Evolutionary conservation across 2,329 filamentous ascomycete genomes (phyloP).

Genomic region (Neofusicoccum sp.): DNA sequence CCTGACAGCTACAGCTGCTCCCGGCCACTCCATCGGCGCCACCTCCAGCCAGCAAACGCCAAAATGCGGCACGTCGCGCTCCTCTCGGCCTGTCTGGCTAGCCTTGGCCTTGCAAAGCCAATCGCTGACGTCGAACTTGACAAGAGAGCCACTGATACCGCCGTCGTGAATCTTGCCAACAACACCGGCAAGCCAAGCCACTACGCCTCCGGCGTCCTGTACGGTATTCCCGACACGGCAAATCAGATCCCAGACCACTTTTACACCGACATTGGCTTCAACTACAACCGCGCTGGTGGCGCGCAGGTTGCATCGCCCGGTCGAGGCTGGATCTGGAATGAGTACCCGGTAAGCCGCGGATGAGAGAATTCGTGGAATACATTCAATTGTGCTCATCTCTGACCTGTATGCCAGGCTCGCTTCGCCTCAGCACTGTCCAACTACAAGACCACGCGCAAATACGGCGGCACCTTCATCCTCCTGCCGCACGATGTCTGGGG

Average conservation of each 20-base stretch:
- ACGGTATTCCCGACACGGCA: slow-evolving; percentile 41
- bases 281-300: slow-evolving; percentile 42
- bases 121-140: not conserved
- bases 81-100: not conserved
- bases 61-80: not conserved
- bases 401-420: slow-evolving; percentile 32
- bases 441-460: slow-evolving; percentile 44
- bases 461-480: slow-evolving; percentile 46
- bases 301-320: slow-evolving; percentile 38
- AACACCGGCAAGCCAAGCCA: slow-evolving; percentile 35
- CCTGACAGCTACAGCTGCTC: not conserved
- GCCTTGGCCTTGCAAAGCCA: not conserved
- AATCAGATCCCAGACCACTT: slow-evolving; percentile 41
- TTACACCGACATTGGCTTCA: slow-evolving; percentile 43
- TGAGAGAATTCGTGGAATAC: not conserved
- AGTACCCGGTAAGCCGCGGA: slow-evolving; percentile 23
- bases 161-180: slow-evolving; percentile 30
- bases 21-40: not conserved
- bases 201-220: slow-evolving; percentile 44
- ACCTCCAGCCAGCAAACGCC: not conserved
- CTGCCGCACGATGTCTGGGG: slow-evolving; percentile 51
- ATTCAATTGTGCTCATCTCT: not conserved
- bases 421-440: slow-evolving; percentile 47
- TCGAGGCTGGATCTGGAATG: slow-evolving; percentile 40
- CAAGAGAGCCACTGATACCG: slow-evolving; percentile 21